phyloP scores from a whole-genome alignment of 768 basidiomycete species.

The Pulveroboletus frians region DNA sequence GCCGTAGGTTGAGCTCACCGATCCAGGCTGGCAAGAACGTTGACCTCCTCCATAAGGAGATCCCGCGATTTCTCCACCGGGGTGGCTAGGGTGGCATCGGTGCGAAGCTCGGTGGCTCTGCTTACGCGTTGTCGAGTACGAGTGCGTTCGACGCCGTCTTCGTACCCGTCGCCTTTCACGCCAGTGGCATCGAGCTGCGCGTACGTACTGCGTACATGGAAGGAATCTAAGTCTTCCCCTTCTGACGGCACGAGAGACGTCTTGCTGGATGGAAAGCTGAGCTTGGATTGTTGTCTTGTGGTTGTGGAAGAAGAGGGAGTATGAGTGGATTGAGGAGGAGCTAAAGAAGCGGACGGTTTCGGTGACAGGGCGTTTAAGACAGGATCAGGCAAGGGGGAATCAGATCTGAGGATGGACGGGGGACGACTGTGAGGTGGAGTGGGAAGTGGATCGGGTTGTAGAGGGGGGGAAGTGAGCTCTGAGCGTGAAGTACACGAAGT shows the following conservation, averaged over 20 bases:
- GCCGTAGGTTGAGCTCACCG: conserved; percentile 49
- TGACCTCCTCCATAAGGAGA: conserved; percentile 66
- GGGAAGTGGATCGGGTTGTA: conserved; percentile 17
- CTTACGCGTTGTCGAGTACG: conserved; percentile 60
- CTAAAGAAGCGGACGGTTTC: conserved; percentile 16
- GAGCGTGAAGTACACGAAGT: conserved; percentile 29
- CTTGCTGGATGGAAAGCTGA: conserved; percentile 43
- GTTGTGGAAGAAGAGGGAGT: conserved; percentile 29
- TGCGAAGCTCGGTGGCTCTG: conserved; percentile 54
- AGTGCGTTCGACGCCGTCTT: conserved; percentile 91
- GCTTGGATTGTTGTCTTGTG: conserved; percentile 25
- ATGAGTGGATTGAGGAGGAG: conserved; percentile 33
- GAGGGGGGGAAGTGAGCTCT: conserved; percentile 14
- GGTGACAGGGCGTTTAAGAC: conserved; percentile 16
- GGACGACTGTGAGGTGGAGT: conserved; percentile 29
- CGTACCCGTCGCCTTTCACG: conserved; percentile 92
- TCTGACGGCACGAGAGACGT: conserved; percentile 65
- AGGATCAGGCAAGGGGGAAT: conserved; percentile 23
- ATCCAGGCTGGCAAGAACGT: conserved; percentile 74
- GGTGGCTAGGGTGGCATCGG: conserved; percentile 51
- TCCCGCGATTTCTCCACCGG: conserved; percentile 60
- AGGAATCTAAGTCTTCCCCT: conserved; percentile 77
- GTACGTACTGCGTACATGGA: conserved; percentile 82
- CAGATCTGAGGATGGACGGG: conserved; percentile 21
- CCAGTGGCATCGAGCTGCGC: conserved; percentile 84